phyloP scores from a whole-genome alignment of 352 stramenopile species.

The Peronospora farinosa region DNA sequence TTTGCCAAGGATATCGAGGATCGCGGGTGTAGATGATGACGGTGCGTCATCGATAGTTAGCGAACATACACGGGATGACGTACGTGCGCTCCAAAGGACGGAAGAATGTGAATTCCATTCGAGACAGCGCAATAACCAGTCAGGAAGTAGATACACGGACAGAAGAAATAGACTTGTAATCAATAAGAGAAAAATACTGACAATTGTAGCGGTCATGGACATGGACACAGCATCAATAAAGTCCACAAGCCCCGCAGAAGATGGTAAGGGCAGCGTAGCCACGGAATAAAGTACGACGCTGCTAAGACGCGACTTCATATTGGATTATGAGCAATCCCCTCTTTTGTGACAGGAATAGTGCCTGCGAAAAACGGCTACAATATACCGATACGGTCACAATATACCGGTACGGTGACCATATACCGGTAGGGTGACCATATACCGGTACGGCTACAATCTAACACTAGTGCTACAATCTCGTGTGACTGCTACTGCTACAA shows the following conservation, averaged over 20 bases:
- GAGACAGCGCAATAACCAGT: slow-evolving; percentile 62
- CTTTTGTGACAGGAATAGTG: slow-evolving; percentile 1
- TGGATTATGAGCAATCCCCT: slow-evolving; percentile 1
- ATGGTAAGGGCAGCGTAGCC: background rate
- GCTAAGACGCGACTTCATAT: background rate
- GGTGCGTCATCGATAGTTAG: slow-evolving; percentile 81
- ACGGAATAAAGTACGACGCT: background rate
- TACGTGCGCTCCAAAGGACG: slow-evolving; percentile 69
- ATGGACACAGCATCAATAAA: background rate
- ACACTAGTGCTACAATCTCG: too few relatives aligned
- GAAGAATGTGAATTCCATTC: slow-evolving; percentile 60
- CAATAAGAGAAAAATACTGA: slow-evolving; percentile 21
- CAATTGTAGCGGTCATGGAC: slow-evolving; percentile 13
- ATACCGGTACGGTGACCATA: background rate
- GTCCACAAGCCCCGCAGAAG: slow-evolving; percentile 1
- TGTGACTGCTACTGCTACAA: too few relatives aligned
- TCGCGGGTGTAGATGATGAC: slow-evolving; percentile 48
- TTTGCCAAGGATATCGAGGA: slow-evolving; percentile 66
- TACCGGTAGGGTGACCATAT: slow-evolving; percentile 4
- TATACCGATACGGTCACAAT: slow-evolving; percentile 3
- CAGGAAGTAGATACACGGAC: slow-evolving; percentile 63
- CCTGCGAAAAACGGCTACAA: too few relatives aligned
- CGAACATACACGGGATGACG: slow-evolving; percentile 45
- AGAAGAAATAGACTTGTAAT: slow-evolving; percentile 30
- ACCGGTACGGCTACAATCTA: background rate